Conservation (phyloP, 192 early-diverging fungal species). For the Backusella australiensis region DNA sequence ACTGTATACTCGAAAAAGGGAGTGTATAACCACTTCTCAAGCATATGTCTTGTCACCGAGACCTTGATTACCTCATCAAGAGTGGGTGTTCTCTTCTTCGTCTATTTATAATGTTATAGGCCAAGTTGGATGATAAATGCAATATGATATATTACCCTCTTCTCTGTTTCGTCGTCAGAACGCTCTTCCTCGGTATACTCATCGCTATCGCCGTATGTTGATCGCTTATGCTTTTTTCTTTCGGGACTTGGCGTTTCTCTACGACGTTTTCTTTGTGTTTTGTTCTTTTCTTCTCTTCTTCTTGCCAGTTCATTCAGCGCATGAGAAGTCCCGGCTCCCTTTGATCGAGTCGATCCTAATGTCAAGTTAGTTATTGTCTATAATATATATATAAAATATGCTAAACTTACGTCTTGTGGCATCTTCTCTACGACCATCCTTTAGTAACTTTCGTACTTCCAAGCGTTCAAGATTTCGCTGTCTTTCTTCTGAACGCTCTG, state of each 20-base stretch:
- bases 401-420: constrained; percentile 25
- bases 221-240: constrained; percentile 17
- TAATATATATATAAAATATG: not conserved
- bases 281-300: constrained; percentile 52
- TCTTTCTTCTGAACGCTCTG: constrained; percentile 67
- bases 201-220: constrained; percentile 20
- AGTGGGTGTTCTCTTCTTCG: constrained; percentile 43
- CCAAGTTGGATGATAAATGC: too few species aligned
- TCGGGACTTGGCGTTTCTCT: constrained; percentile 36
- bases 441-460: constrained; percentile 37
- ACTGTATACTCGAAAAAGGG: constrained; percentile 69
- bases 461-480: constrained; percentile 36
- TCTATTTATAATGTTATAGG: not conserved
- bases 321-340: constrained; percentile 38
- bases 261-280: constrained; percentile 18
- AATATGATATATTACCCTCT: constrained; percentile 11
- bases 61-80: constrained; percentile 65
- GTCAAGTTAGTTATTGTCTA: too few species aligned
- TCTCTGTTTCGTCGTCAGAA: constrained; percentile 36
- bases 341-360: constrained; percentile 53
- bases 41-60: constrained; percentile 58
- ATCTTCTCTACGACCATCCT: constrained; percentile 38
- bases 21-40: constrained; percentile 72
- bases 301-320: constrained; percentile 56
- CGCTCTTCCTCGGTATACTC: constrained; percentile 32